Evolutionary conservation across 208 protist species (phyloP).

Genomic region (Crithidia bombi): DNA sequence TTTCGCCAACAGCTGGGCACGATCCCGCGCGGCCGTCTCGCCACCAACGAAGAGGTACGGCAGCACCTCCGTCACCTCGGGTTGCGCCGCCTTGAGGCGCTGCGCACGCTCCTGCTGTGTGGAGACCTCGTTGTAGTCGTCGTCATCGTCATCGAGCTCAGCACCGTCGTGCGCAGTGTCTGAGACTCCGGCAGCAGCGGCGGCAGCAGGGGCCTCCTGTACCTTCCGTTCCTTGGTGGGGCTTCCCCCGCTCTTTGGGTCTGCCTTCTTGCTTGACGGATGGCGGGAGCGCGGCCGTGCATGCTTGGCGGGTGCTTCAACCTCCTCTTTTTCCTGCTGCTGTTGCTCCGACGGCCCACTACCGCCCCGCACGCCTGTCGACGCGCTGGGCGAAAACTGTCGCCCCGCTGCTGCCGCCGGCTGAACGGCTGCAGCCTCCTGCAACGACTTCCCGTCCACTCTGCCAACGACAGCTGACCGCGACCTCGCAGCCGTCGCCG

Average conservation of each 20-base stretch:
- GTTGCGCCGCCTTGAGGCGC: constrained; percentile 58
- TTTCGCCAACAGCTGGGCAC: constrained; percentile 68
- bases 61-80: constrained; percentile 80
- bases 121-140: constrained; percentile 55
- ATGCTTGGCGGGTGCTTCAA: background rate
- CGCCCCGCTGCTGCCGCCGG: too few species aligned
- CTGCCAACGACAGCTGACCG: background rate
- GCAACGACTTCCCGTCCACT: background rate
- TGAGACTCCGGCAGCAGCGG: background rate
- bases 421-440: background rate
- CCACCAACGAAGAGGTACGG: constrained; percentile 88
- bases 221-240: background rate
- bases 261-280: background rate
- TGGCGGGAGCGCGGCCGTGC: background rate
- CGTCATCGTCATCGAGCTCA: constrained; percentile 20
- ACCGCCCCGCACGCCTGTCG: background rate
- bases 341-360: background rate
- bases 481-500: background rate
- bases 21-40: constrained; percentile 69
- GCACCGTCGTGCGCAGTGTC: background rate
- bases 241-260: background rate
- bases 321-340: background rate
- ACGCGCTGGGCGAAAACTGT: too few species aligned
- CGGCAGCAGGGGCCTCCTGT: background rate
- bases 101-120: constrained; percentile 68